phyloP scores from a whole-genome alignment of 768 basidiomycete genomes.

The Coprinopsis sp. region DNA sequence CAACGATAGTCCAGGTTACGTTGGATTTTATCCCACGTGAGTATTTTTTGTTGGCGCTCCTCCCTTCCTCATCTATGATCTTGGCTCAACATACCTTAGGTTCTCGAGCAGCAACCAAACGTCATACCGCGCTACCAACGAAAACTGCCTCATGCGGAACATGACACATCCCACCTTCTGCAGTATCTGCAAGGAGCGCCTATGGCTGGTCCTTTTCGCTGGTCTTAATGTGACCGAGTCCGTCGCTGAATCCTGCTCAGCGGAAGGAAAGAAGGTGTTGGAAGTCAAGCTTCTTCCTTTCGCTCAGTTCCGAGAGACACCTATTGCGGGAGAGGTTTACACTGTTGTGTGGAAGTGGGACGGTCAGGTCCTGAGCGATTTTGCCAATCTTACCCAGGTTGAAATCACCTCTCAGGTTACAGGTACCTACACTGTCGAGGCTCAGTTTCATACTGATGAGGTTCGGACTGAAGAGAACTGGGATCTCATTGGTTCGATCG shows the following conservation, averaged over 20 bases:
- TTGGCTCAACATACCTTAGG: constrained; percentile 26
- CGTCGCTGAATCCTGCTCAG: constrained; percentile 41
- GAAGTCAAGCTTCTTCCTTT: constrained; percentile 52
- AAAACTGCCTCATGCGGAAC: constrained; percentile 77
- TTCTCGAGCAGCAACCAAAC: constrained; percentile 62
- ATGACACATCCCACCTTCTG: constrained; percentile 71
- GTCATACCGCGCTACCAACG: constrained; percentile 76
- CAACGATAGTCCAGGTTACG: constrained; percentile 48
- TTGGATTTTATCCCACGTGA: constrained; percentile 74
- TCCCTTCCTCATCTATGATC: background rate
- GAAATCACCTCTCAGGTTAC: constrained; percentile 26
- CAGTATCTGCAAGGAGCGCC: constrained; percentile 65
- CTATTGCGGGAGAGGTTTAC: constrained; percentile 34
- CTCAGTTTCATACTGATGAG: constrained; percentile 51
- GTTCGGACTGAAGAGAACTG: too few species aligned
- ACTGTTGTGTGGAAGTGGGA: constrained; percentile 52
- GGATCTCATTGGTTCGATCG: too few species aligned
- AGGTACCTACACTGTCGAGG: constrained; percentile 41
- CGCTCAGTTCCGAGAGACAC: constrained; percentile 42
- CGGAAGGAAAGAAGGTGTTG: too few species aligned
- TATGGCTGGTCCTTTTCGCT: constrained; percentile 63
- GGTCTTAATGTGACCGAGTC: constrained; percentile 60
- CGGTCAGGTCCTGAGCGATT: constrained; percentile 35
- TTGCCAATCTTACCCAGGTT: constrained; percentile 47
- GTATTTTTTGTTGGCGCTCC: constrained; percentile 26